Evolutionary conservation across 1,139 yeast species (phyloP).

Genomic region (Arxiozyma heterogenica): DNA sequence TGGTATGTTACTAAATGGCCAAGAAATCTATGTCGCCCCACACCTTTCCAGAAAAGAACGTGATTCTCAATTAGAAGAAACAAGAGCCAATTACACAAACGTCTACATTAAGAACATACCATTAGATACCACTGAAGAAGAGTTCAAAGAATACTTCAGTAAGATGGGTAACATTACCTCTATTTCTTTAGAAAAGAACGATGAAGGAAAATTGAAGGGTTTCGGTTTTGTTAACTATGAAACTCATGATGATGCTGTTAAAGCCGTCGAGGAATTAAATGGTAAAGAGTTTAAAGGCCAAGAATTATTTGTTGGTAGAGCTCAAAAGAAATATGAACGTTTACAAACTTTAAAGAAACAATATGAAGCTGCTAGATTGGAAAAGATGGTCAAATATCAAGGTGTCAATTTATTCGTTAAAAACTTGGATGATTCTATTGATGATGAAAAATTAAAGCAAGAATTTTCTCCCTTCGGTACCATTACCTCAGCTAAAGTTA

Average conservation of each 20-base stretch:
- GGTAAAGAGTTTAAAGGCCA: slow-evolving; percentile 80
- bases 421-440: slow-evolving; percentile 89
- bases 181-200: slow-evolving; percentile 70
- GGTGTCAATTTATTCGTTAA: slow-evolving; percentile 95
- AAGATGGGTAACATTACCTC: slow-evolving; percentile 80
- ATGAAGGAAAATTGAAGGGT: slow-evolving; percentile 87
- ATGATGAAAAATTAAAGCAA: slow-evolving; percentile 84
- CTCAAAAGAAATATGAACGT: slow-evolving; percentile 98
- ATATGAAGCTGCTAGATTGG: slow-evolving; percentile 87
- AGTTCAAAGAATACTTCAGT: slow-evolving; percentile 64
- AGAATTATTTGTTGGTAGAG: slow-evolving; percentile 92
- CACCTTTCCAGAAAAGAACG: slow-evolving; percentile 93
- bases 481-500: slow-evolving; percentile 93
- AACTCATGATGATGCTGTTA: slow-evolving; percentile 75
- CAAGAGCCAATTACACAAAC: slow-evolving; percentile 91
- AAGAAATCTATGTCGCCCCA: slow-evolving; percentile 92
- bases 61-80: slow-evolving; percentile 85
- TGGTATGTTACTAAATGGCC: slow-evolving; percentile 97
- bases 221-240: slow-evolving; percentile 93
- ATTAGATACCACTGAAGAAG: slow-evolving; percentile 59
- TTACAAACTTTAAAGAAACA: slow-evolving; percentile 92
- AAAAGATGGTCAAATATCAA: slow-evolving; percentile 89
- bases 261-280: slow-evolving; percentile 88
- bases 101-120: slow-evolving; percentile 88
- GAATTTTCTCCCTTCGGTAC: slow-evolving; percentile 91